Conservation (phyloP, 495 filamentous ascomycete species). For the Copromyces sp. region DNA sequence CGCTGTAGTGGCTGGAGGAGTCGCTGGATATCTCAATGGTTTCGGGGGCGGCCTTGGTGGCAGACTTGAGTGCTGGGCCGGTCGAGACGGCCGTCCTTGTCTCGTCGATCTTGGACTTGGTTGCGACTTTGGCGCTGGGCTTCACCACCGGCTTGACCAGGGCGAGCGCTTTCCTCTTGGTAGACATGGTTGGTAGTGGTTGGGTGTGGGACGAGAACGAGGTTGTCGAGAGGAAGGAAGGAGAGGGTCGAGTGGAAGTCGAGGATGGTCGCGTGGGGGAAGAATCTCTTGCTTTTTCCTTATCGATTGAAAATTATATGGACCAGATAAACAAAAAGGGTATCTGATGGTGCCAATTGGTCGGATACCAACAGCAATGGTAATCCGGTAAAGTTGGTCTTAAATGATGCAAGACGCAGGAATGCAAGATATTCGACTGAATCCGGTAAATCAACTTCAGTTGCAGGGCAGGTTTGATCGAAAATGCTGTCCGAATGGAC, state of each 20-base stretch:
- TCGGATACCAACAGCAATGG: not conserved
- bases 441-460: not conserved
- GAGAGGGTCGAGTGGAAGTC: not conserved
- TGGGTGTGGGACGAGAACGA: not conserved
- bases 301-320: slow-evolving; percentile 1
- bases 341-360: not conserved
- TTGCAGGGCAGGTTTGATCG: not conserved
- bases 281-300: not conserved
- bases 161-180: slow-evolving; percentile 39
- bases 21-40: slow-evolving; percentile 49
- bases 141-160: slow-evolving; percentile 41
- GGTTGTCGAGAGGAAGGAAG: not conserved
- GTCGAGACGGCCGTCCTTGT: slow-evolving; percentile 53
- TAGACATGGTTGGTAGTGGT: slow-evolving; percentile 30
- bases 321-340: not conserved
- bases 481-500: not conserved
- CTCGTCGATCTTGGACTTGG: slow-evolving; percentile 63
- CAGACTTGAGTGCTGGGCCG: slow-evolving; percentile 14
- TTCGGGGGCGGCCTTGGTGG: slow-evolving; percentile 18
- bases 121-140: slow-evolving; percentile 48
- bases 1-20: slow-evolving; percentile 32
- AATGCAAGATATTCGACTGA: not conserved
- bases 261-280: not conserved
- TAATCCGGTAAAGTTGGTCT: not conserved
- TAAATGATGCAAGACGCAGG: not conserved